phyloP scores from a whole-genome alignment of 176 grass and related monocot species.

The Dactylis glomerata region DNA sequence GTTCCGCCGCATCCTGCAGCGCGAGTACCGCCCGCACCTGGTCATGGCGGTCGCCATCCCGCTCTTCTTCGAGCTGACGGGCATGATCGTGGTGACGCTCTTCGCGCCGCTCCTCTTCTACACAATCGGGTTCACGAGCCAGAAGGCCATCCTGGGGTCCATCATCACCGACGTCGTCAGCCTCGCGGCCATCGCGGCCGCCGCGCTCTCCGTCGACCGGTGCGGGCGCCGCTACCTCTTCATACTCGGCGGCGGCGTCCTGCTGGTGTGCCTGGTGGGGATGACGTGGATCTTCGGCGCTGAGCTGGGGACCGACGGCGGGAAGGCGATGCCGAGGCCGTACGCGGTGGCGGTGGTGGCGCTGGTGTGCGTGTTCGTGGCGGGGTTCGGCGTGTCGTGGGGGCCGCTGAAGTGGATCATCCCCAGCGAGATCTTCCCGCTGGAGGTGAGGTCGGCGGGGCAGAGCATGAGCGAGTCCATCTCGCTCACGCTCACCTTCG shows the following conservation, averaged over 20 bases:
- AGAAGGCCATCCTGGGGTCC: slow-evolving; percentile 41
- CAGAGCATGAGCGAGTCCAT: slow-evolving; percentile 46
- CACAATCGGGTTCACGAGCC: slow-evolving; percentile 55
- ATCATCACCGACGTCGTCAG: slow-evolving; percentile 31
- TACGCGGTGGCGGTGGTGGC: slow-evolving; percentile 42
- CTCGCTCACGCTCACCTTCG: slow-evolving; percentile 31
- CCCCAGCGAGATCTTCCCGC: slow-evolving; percentile 49
- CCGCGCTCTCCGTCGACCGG: slow-evolving; percentile 27
- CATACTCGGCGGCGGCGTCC: slow-evolving; percentile 21
- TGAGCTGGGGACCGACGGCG: slow-evolving; percentile 16
- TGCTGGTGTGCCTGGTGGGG: slow-evolving; percentile 26
- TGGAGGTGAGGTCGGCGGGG: slow-evolving; percentile 49
- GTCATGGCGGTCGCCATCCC: slow-evolving; percentile 43
- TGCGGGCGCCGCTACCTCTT: slow-evolving; percentile 32
- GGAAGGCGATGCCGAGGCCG: not conserved
- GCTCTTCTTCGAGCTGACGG: slow-evolving; percentile 61
- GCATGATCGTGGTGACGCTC: slow-evolving; percentile 46
- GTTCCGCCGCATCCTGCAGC: slow-evolving; percentile 29
- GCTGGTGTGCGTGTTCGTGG: slow-evolving; percentile 45
- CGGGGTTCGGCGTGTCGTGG: slow-evolving; percentile 52
- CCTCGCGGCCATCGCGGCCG: slow-evolving; percentile 22
- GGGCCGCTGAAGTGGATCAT: slow-evolving; percentile 46
- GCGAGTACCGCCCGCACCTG: slow-evolving; percentile 31
- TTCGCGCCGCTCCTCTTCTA: slow-evolving; percentile 56
- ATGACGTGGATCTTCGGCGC: slow-evolving; percentile 28